These are phyloP conservation scores for Blepharisma japonicum DNA, from an alignment of 73 alveolate genomes.

Conservation along the genomic window DNA sequence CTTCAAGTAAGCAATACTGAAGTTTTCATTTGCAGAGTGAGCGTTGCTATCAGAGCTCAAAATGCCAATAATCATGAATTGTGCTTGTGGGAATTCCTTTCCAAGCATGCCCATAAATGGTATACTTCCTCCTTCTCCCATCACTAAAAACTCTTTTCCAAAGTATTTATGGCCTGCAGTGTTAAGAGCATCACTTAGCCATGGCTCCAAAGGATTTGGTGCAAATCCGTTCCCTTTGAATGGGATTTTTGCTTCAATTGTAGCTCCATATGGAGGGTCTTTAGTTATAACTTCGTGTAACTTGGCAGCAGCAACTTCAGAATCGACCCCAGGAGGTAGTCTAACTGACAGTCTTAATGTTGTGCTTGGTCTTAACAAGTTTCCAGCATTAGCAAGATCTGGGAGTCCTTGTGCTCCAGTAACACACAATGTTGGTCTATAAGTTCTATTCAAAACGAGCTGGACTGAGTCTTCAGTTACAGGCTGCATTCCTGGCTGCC, in stretches of 20 bases:
- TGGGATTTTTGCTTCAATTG: constrained; percentile 43
- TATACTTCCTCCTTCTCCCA: constrained; percentile 77
- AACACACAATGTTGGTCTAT: constrained; percentile 83
- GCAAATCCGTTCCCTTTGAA: constrained; percentile 64
- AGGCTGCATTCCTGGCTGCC: constrained; percentile 63
- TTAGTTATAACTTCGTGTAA: constrained; percentile 56
- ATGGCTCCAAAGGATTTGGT: not conserved
- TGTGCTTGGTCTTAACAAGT: constrained; percentile 80
- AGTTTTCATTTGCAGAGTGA: constrained; percentile 84
- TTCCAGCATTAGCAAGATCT: constrained; percentile 75
- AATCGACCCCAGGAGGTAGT: constrained; percentile 82
- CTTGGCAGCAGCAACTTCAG: constrained; percentile 63
- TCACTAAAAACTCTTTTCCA: constrained; percentile 48
- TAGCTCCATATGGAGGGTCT: constrained; percentile 80
- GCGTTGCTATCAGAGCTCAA: constrained; percentile 90
- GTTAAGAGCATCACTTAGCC: constrained; percentile 40
- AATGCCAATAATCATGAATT: constrained; percentile 88
- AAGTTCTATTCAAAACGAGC: constrained; percentile 69
- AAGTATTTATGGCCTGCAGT: constrained; percentile 46
- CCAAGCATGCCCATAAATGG: constrained; percentile 70
- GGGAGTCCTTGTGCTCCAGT: constrained; percentile 93
- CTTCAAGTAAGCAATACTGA: constrained; percentile 69
- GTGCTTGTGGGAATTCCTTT: constrained; percentile 80
- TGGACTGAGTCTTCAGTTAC: constrained; percentile 56
- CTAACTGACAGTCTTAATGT: constrained; percentile 75